Base-by-base conservation (phyloP, 2,329 filamentous ascomycete genomes). In the Aspergillus pseudotamarii region DNA sequence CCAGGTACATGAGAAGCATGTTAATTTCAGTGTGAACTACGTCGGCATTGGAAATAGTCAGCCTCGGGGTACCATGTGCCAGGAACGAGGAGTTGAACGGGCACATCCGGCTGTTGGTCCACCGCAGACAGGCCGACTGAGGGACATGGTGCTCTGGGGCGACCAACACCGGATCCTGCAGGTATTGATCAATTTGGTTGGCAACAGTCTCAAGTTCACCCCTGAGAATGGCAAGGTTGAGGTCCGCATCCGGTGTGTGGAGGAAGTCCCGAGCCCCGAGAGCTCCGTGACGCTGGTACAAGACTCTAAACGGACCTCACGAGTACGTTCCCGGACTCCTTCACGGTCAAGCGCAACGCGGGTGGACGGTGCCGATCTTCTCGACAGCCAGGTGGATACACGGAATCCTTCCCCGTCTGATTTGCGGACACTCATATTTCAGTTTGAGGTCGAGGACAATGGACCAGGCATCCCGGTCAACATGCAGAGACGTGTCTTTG, bases 181-280 rank as follows among this genome's bases (percentile, higher is more conserved):
- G 75, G 91, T 97, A n/a, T 87, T 97, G 54, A 97, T 74, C 66
- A 74, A 74, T 73, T 82, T 97, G 36, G 92, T 96, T 54, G 94
- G 91, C 77, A 97, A 97, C 79, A 92, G 91, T 75, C 81, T 97
- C 50, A 97, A 97, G 75, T 97, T 97, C 72, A 97, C 94, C 0
- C 91, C 92, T 0, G 77, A 87, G 8, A 89, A 89, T 1, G 93
- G 93, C 9, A 89, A 84, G 34, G 91, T 97, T 3, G 85, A 88
- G 30, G 85, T 97, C 10, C 86, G 88, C 9, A 93, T 97, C 62
- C 88, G 86, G 67, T 96, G 92, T 70, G 69, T 91, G 11, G 71
- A 72, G 3, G 67, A 71, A 45, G 58, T 38, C 14, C 62, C 21
- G 58, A 62, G 34, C 60, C 57, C 3, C 41, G 58, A 58, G 54